phyloP scores from a whole-genome alignment of 352 stramenopile genomes.

The Globisporangium middletonii region DNA sequence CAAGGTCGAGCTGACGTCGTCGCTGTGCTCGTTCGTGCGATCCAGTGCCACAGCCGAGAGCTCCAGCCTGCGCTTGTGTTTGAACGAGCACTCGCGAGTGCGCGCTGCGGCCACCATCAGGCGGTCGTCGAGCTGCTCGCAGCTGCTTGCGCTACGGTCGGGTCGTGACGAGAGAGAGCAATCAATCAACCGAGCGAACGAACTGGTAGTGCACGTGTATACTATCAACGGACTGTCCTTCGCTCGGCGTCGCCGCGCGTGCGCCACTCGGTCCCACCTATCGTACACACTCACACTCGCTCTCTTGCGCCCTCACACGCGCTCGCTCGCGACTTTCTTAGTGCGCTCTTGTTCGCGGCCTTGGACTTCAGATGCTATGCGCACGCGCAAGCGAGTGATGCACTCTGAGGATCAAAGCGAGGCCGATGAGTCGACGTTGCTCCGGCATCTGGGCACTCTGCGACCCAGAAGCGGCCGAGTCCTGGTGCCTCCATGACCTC shows the following conservation, averaged over 20 bases:
- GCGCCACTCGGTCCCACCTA: not conserved
- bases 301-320: not conserved
- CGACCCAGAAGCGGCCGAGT: too few relatives aligned
- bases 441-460: too few relatives aligned
- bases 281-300: not conserved
- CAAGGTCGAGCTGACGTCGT: constrained; percentile 1
- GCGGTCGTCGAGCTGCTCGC: not conserved
- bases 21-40: not conserved
- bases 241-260: too few relatives aligned
- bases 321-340: too few relatives aligned
- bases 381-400: too few relatives aligned
- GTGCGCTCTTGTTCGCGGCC: constrained; percentile 10
- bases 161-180: not conserved
- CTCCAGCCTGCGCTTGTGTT: not conserved
- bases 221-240: not conserved
- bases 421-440: too few relatives aligned
- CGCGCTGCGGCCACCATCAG: not conserved
- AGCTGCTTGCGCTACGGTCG: too few relatives aligned
- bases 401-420: too few relatives aligned
- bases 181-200: not conserved
- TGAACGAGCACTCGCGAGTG: not conserved
- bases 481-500: too few relatives aligned
- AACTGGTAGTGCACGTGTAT: not conserved
- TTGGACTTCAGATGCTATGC: too few relatives aligned
- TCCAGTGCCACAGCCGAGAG: not conserved